Evolutionary conservation across 495 filamentous ascomycete species (phyloP), one percentile per base, ranked within the genome.

Genomic region (Annulohypoxylon nitens): DNA sequence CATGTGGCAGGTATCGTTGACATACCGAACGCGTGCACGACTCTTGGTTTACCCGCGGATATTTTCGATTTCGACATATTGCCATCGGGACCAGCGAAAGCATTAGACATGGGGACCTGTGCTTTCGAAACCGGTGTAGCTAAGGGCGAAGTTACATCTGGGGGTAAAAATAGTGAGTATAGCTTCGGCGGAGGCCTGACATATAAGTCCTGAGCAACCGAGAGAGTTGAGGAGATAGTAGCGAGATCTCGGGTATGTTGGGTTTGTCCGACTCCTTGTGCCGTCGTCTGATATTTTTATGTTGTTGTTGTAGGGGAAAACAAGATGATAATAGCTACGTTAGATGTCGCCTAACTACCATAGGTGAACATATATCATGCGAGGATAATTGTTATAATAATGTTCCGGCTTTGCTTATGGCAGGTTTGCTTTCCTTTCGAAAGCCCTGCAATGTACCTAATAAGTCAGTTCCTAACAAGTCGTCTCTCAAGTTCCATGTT

Each of bases 41-140:
- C 95, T 3, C 82, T 98, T 62, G 93, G 94, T 0, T 80, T 98
- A 43, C 95, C 95, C 11, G 94, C 97, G 85, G 95, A 98, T 83
- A 97, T 98, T 60, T 97, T 97, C 74, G 93, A 96, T 77, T 97
- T 98, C 79, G 94, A 97, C 79, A 94, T 97, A 69, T 88, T 89
- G 61, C 93, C 94, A 0, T 84, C 86, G 37, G 88, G 88, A 2
- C 78, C 80, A 14, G 88, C 85, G 25, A 85, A 89, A 78, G 87
- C 86, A 82, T 75, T 84, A 69, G 92, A 97, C 75, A 90, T 96
- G 88, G 93, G 93, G 0, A 81, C 76, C 47, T 97, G 93, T 79
- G 93, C 93, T 18, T 93, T 92, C 79, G 88, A 90, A 66, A 91
- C 75, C 1, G 85, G 84, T 20, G 81, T 81, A 16, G 78, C 69